phyloP scores from a whole-genome alignment of 2,329 filamentous ascomycete species.

The Botryotinia globosa region DNA sequence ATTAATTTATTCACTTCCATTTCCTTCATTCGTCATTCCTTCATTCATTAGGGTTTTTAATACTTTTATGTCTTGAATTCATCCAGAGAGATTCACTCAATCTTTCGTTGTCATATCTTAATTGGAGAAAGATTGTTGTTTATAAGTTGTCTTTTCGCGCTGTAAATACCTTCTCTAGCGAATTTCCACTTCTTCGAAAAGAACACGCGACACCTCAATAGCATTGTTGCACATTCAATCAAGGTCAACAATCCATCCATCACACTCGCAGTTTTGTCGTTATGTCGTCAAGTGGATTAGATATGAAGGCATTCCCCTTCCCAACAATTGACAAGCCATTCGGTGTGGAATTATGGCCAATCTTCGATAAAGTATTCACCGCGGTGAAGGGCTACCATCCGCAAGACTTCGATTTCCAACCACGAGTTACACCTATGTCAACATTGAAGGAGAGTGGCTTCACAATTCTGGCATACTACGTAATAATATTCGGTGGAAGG shows the following conservation, averaged over 20 bases:
- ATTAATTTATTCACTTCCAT: slow-evolving; percentile 10
- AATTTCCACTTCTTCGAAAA: slow-evolving; percentile 16
- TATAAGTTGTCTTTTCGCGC: slow-evolving; percentile 14
- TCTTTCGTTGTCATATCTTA: not conserved
- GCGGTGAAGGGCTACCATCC: slow-evolving; percentile 75
- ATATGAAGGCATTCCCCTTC: slow-evolving; percentile 47
- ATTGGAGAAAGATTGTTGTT: not conserved
- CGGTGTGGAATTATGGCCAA: slow-evolving; percentile 86
- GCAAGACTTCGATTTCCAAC: slow-evolving; percentile 80
- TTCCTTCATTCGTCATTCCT: slow-evolving; percentile 15
- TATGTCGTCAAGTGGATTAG: slow-evolving; percentile 20
- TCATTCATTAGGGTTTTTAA: slow-evolving; percentile 3
- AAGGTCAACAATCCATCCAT: not conserved
- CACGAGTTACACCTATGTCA: slow-evolving; percentile 82
- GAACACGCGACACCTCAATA: slow-evolving; percentile 10
- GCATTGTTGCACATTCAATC: slow-evolving; percentile 1
- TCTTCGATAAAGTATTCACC: slow-evolving; percentile 86
- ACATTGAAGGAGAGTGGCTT: slow-evolving; percentile 79
- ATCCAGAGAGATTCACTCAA: not conserved
- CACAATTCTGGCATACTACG: slow-evolving; percentile 85
- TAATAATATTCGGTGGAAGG: slow-evolving; percentile 87
- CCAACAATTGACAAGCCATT: slow-evolving; percentile 91
- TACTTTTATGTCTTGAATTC: slow-evolving; percentile 11
- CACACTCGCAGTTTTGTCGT: slow-evolving; percentile 8
- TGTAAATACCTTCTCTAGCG: slow-evolving; percentile 21